phyloP scores from a whole-genome alignment of 345 rosid species.

The Syzygium jambos region DNA sequence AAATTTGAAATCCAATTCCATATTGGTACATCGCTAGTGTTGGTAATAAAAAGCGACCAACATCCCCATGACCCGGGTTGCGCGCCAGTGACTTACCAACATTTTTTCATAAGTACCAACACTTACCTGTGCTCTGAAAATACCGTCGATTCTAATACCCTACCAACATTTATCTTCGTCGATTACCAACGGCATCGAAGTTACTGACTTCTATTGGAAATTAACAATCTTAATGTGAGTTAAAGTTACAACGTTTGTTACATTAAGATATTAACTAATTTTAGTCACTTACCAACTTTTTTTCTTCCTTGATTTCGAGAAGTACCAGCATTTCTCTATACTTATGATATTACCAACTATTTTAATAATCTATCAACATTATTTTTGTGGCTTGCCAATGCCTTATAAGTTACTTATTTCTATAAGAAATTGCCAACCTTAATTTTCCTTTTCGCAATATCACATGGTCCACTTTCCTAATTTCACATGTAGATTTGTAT shows the following conservation, averaged over 20 bases:
- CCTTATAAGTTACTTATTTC: too few relatives aligned
- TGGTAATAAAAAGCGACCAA: background rate
- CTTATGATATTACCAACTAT: background rate
- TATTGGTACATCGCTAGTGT: background rate
- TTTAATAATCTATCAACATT: background rate
- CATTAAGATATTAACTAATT: background rate
- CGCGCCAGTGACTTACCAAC: fast-evolving
- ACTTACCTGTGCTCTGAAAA: too few relatives aligned
- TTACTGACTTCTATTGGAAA: background rate
- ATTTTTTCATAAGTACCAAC: background rate
- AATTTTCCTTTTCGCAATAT: too few relatives aligned
- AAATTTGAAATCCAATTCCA: background rate
- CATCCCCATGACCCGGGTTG: background rate
- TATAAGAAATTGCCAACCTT: background rate
- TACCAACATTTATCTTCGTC: background rate
- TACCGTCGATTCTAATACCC: background rate
- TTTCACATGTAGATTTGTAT: too few relatives aligned
- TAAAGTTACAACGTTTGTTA: background rate
- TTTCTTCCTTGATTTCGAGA: background rate
- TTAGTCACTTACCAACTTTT: background rate
- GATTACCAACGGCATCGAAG: background rate
- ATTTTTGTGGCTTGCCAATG: too few relatives aligned
- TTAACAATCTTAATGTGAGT: background rate
- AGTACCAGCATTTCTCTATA: background rate
- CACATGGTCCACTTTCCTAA: too few relatives aligned